Evolutionary conservation across 257 asterid genomes (phyloP), one percentile per base, ranked within the genome.

Genomic region (Penstemon barbatus): DNA sequence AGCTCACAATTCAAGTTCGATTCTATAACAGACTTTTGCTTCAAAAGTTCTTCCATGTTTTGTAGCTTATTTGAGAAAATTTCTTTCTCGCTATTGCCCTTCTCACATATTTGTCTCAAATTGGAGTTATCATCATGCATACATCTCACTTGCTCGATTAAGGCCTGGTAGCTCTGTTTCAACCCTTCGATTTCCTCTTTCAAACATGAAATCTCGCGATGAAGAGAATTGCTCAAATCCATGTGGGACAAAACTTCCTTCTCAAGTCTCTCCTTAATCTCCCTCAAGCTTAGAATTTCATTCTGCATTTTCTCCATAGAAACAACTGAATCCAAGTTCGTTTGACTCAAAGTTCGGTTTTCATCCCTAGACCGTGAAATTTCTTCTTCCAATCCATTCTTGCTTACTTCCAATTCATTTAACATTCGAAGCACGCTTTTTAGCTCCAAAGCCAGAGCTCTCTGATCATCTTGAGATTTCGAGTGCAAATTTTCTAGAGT

Each of bases 241-340:
- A 71, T 81, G 64, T 89, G 97, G 71, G 70, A 83, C 6, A 75
- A 75, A 54, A 94, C 93, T 80, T 87, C 91, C 59, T 77, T 82
- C 76, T 89, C 95, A 41, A 94, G 96, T 46, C 83, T 91, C 70
- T 75, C 85, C 79, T 84, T 84, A 61, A 91, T 84, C 81, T 79
- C 84, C 77, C 83, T 86, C 79, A 94, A 80, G 77, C 82, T 74
- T 66, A 65, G 52, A 15, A 89, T 77, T 60, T 94, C 97, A 51
- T 69, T 84, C 65, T 89, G 90, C 84, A 89, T 75, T 68, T 76
- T 83, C 81, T 82, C 87, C 74, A 84, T 79, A 12, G 92, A 78
- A 65, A 63, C 64, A 70, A 83, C 68, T 3, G 98, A 87, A 60
- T 81, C 79, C 63, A 67, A 63, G 38, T 83, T 83, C 53, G 68